Base-by-base conservation (phyloP, 169 alveolate genomes). In the Toxoplasma gondii region DNA sequence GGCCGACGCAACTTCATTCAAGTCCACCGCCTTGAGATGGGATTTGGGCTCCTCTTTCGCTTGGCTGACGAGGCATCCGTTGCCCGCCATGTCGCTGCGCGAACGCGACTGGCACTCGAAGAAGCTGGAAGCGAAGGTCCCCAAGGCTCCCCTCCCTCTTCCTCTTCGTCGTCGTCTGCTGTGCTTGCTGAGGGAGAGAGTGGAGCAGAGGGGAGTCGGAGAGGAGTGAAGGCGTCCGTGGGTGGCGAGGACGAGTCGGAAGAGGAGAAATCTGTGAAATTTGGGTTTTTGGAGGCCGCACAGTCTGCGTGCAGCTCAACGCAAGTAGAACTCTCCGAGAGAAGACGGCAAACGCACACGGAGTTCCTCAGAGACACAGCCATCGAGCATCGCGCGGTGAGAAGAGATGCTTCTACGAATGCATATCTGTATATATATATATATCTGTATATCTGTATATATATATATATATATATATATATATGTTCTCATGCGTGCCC, bases 1-100 rank as follows among this genome's bases (percentile, higher is more conserved):
- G 99, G 99, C 17, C 99, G 99, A 95, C 98, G 98, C 96, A 98
- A 99, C 97, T 98, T 95, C 92, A 92, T 98, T 31, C 98, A 97
- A 41, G 99, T 99, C 29, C 96, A 96, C 31, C 97, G 98, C 82
- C 98, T 98, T 54, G 99, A 99, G 96, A 98, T 99, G 99, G 99
- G 99, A 22, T 92, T 98, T 80, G 98, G 99, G 41, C 95, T 97
- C 38, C 94, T 98, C 53, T 98, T 91, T 91, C 92, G 91, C 49
- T 93, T 95, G n/a, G 94, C 93, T 0, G 97, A 95, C 31, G 93
- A 58, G n/a, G 93, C 94, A 39, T 87, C 94, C 80, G 88, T 58
- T 10, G 93, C 87, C 44, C 58, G 95, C 27, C 94, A 95, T 69
- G 69, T 74, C 84, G 93, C 93, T 0, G 70, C 88, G 12, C 39